Evolutionary conservation across 2,329 filamentous ascomycete species (phyloP).

Genomic region (Neofusicoccum laricinum): DNA sequence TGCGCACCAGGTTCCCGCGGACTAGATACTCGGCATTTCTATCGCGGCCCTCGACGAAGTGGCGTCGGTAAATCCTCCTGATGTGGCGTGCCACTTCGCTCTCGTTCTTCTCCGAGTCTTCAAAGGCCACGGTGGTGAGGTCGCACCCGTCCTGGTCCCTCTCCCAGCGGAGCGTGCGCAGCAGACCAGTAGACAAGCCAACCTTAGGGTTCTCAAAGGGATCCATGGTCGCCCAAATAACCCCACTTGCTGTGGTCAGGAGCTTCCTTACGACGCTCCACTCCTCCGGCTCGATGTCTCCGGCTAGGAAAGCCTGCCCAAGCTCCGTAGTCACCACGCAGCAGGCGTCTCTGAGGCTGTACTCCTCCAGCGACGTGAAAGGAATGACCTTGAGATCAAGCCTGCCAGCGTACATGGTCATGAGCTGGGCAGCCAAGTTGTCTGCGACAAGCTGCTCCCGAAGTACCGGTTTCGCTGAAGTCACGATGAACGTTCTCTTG

Average conservation of each 20-base stretch:
- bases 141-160: not conserved
- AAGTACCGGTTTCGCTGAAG: not conserved
- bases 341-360: not conserved
- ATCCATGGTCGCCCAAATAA: slow-evolving; percentile 11
- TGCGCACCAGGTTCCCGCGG: slow-evolving; percentile 4
- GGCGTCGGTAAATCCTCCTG: slow-evolving; percentile 3
- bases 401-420: slow-evolving; percentile 18
- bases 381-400: not conserved
- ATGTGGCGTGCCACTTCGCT: slow-evolving; percentile 6
- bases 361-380: not conserved
- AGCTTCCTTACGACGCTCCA: not conserved
- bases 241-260: not conserved
- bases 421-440: slow-evolving; percentile 7
- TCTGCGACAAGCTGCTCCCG: slow-evolving; percentile 7
- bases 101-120: slow-evolving; percentile 7
- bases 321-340: not conserved
- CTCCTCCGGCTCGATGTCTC: not conserved
- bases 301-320: not conserved
- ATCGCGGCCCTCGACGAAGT: not conserved
- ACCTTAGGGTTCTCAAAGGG: slow-evolving; percentile 6
- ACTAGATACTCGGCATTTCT: slow-evolving; percentile 1
- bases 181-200: slow-evolving; percentile 7
- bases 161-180: slow-evolving; percentile 11
- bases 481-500: slow-evolving; percentile 4
- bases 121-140: not conserved